Evolutionary conservation across 2,329 filamentous ascomycete species (phyloP).

Genomic region (Sporothrix pseudoabietina): DNA sequence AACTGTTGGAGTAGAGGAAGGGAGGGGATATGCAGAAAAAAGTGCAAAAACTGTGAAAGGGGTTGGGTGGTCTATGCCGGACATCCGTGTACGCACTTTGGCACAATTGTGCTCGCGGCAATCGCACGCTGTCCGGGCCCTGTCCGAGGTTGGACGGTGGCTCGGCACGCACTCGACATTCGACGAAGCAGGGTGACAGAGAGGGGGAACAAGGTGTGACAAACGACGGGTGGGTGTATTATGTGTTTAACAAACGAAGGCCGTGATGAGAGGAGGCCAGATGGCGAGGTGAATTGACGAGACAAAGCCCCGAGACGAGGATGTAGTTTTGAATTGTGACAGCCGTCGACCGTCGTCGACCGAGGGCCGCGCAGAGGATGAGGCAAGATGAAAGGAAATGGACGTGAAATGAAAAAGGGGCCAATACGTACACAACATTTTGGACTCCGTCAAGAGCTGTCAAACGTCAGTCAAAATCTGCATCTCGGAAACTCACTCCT

Average conservation of each 20-base stretch:
- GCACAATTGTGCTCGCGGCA: background rate
- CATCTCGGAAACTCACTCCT: background rate
- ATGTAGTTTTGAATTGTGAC: no score
- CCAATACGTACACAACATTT: constrained; percentile 40
- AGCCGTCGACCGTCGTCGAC: no score
- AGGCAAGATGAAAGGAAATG: background rate
- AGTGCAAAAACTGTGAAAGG: background rate
- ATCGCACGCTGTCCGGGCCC: background rate
- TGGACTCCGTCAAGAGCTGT: constrained; percentile 43
- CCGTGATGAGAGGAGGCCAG: background rate
- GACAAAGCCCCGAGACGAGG: background rate
- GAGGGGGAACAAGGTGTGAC: background rate
- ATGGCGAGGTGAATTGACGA: background rate
- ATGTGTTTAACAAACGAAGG: background rate
- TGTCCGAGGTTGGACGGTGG: background rate
- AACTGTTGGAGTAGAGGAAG: background rate
- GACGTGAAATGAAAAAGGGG: background rate
- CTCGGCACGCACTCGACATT: background rate
- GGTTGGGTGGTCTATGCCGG: background rate
- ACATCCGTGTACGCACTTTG: background rate
- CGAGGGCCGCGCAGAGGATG: background rate
- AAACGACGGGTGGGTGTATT: background rate
- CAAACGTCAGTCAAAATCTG: constrained; percentile 39
- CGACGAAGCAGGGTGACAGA: background rate
- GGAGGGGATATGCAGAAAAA: background rate